Conservation (phyloP, 1,284 basidiomycete species). For the Papiliotrema nemorosa region DNA sequence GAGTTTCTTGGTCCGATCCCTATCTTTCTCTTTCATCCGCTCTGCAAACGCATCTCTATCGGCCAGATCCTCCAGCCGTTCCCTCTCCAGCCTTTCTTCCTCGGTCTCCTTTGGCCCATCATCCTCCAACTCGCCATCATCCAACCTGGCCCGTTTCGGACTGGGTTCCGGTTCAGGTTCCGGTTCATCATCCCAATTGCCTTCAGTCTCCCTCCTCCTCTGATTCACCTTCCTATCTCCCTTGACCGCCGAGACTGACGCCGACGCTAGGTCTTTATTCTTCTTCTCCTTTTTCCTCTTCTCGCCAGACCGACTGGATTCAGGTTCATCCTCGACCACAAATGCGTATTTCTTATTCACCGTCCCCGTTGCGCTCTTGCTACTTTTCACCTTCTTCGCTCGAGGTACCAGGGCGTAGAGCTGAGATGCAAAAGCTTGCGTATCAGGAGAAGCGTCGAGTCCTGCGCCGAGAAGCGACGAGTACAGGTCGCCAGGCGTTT, state of each 20-base stretch:
- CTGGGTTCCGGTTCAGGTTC: conserved; percentile 64
- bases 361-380: conserved; percentile 34
- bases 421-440: conserved; percentile 72
- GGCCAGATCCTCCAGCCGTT: conserved; percentile 70
- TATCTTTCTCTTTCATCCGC: conserved; percentile 77
- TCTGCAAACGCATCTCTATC: conserved; percentile 93
- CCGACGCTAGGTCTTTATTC: conserved; percentile 20
- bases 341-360: conserved; percentile 71
- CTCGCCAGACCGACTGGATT: conserved; percentile 12
- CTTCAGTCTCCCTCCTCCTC: conserved; percentile 69
- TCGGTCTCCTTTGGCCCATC: conserved; percentile 56
- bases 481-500: conserved; percentile 75
- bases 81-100: conserved; percentile 65
- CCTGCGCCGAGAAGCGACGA: conserved; percentile 69
- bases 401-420: conserved; percentile 74
- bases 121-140: conserved; percentile 40
- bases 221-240: conserved; percentile 18
- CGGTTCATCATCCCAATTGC: conserved; percentile 51
- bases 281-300: conserved; percentile 25
- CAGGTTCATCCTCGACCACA: conserved; percentile 67
- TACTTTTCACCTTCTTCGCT: conserved; percentile 63
- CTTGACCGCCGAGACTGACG: conserved; percentile 19
- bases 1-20: conserved; percentile 81
- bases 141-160: conserved; percentile 49
- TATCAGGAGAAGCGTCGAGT: conserved; percentile 71